Evolutionary conservation across 257 asterid genomes (phyloP), one percentile per base, ranked within the genome.

Genomic region (Scutellaria barbata): DNA sequence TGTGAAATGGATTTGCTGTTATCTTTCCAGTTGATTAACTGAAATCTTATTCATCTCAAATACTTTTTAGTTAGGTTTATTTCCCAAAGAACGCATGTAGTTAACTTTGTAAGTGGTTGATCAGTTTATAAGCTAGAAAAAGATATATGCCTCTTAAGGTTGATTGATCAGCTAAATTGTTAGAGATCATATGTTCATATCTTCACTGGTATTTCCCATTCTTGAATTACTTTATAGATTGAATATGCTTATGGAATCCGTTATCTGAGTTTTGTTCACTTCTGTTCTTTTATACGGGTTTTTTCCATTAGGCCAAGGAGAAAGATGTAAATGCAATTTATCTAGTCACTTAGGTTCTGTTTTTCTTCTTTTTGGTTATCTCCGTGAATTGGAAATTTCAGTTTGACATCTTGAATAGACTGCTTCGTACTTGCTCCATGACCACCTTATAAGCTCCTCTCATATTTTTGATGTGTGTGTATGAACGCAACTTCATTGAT

Each of bases 401-500:
- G 68, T 18, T 62, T 62, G 39, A 43, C 51, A 12, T 37, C 68
- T 62, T 20, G 39, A 16, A 17, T 17, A 17, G 10, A 9, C 53
- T 30, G 39, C 10, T 10, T 18, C 14, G 12, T 63, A 2, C 6
- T 45, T 43, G 55, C 69, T 62, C 52, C 39, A 17, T 20, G 35
- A 62, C 68, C 48, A 18, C 9, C 7, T 10, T 22, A 22, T 11
- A 20, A 45, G 9, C 55, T 47, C 41, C 37, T 37, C 37, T 39
- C 39, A 68, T 10, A 41, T 68, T 20, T 63, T 42, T 25, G 57
- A 55, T 37, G 56, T 69, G 35, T 43, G 35, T 69, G 37, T 30
- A n/a, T 17, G 33, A 59, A 46, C 11, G 40, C 40, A 22, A 5
- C 63, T 56, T n/a, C 14, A 20, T 63, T 63, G 53, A 63, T 18